Base-by-base conservation (phyloP, 2,329 filamentous ascomycete genomes). In the Xylaria sp. region DNA sequence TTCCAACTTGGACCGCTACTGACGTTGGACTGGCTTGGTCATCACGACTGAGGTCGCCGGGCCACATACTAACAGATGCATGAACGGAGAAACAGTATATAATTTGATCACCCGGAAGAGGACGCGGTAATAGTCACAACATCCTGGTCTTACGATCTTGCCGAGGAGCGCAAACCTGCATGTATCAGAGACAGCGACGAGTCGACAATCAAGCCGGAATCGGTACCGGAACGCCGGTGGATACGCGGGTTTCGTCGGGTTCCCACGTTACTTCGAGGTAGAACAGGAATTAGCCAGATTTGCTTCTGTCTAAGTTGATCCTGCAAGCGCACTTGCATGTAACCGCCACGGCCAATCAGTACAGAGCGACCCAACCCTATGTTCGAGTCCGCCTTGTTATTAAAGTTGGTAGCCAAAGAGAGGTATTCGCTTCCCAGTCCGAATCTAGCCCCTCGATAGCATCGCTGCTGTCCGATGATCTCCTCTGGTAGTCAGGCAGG, bases 161-260 rank as follows among this genome's bases (percentile, higher is more conserved):
- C 23, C 36, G 49, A 53, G 9, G 49, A 53, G 49, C 46, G 20
- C 36, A 38, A 28, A 28, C 23, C 13, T n/a, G 9, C 15, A 51
- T n/a, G 4, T 31, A 4, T 57, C 26, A 9, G 44, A 48, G 28
- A 17, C 48, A 28, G 49, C n/a, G 38, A 33, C 11, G 28, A 20
- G 26, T 54, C 57, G 20, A 49, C 13, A 46, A 26, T 53, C n/a
- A 33, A 40, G 6, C 4, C 58, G 54, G 17, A 54, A 38, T 26
- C 23, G 51, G n/a, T 31, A n/a, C 36, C 59, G 46, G 26, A 58
- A 42, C 11, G 13, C 23, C 38, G 33, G 42, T 61, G 36, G n/a
- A 11, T 10, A 5, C 2, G 26, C 44, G 44, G 46, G 11, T 48
- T 26, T 54, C 26, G 13, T 40, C 33, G 13, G 36, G 36, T 44